Evolutionary conservation across 148 eudicot species (phyloP).

Genomic region (Rhododendron ferrugineum): DNA sequence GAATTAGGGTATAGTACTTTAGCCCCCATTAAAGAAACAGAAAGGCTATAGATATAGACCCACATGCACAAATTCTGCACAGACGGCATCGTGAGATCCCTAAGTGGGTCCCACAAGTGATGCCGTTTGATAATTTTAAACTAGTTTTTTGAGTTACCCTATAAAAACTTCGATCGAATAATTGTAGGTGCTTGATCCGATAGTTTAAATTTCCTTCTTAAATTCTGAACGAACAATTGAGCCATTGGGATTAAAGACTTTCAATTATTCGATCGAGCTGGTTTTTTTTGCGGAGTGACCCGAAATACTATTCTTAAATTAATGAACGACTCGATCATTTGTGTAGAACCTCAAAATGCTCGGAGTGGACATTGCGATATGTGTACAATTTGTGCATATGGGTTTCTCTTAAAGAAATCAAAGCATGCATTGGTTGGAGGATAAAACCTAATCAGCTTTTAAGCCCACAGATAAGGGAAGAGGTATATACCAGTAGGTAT

Average conservation of each 20-base stretch:
- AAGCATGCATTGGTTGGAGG: slow-evolving; percentile 1
- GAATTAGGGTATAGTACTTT: not conserved
- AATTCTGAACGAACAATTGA: too few species aligned
- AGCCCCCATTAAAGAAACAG: not conserved
- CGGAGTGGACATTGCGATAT: not conserved
- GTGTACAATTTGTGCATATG: not conserved
- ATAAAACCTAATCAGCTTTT: not conserved
- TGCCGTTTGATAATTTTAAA: too few species aligned
- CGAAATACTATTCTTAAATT: too few species aligned
- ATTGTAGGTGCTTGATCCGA: not conserved
- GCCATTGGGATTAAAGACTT: too few species aligned
- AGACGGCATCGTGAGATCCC: not conserved
- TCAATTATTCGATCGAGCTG: too few species aligned
- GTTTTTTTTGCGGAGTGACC: too few species aligned
- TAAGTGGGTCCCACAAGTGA: too few species aligned
- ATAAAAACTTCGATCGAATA: too few species aligned
- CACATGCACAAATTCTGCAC: not conserved
- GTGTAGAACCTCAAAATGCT: not conserved
- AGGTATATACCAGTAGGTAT: not conserved
- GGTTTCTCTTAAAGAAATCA: not conserved
- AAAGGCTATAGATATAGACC: not conserved
- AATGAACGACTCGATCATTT: not conserved
- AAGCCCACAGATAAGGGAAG: slow-evolving; percentile 15
- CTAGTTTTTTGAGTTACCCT: too few species aligned
- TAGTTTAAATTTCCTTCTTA: not conserved